Conservation (phyloP, 768 basidiomycete genomes). For the Myochromella boudieri region DNA sequence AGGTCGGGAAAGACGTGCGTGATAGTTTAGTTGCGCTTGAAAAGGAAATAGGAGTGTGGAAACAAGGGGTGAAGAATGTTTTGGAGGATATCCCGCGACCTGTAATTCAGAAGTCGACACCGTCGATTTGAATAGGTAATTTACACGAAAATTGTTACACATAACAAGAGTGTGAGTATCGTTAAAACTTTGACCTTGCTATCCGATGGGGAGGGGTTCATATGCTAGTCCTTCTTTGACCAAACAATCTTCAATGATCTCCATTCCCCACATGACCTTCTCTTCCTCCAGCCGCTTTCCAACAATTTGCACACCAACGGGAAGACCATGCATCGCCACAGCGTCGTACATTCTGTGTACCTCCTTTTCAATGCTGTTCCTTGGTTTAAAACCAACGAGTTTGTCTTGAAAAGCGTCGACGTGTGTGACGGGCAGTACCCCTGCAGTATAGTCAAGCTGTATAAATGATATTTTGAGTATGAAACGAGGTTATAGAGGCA, state of each 20-base stretch:
- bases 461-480: background rate
- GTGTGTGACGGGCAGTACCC: slow-evolving; percentile 57
- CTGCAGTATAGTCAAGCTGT: slow-evolving; percentile 51
- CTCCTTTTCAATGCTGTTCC: slow-evolving; percentile 44
- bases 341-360: slow-evolving; percentile 53
- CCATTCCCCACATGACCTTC: slow-evolving; percentile 60
- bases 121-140: background rate
- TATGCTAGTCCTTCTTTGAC: slow-evolving; percentile 26
- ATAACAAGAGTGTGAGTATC: too few species aligned
- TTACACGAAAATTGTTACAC: too few species aligned
- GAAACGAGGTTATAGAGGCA: background rate
- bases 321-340: slow-evolving; percentile 54
- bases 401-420: slow-evolving; percentile 46
- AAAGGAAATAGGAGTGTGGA: slow-evolving; percentile 75
- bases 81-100: slow-evolving; percentile 39
- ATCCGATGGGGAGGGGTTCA: too few species aligned
- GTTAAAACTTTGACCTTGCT: too few species aligned
- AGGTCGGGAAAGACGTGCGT: slow-evolving; percentile 64
- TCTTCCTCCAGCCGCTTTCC: slow-evolving; percentile 64
- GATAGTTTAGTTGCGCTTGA: slow-evolving; percentile 61
- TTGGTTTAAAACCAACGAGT: slow-evolving; percentile 30
- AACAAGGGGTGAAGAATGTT: slow-evolving; percentile 56
- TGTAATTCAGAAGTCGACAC: background rate
- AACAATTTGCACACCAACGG: slow-evolving; percentile 61
- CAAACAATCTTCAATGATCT: slow-evolving; percentile 42